Base-by-base conservation (phyloP, 176 grass and related monocot genomes). In the Raddia distichophylla region DNA sequence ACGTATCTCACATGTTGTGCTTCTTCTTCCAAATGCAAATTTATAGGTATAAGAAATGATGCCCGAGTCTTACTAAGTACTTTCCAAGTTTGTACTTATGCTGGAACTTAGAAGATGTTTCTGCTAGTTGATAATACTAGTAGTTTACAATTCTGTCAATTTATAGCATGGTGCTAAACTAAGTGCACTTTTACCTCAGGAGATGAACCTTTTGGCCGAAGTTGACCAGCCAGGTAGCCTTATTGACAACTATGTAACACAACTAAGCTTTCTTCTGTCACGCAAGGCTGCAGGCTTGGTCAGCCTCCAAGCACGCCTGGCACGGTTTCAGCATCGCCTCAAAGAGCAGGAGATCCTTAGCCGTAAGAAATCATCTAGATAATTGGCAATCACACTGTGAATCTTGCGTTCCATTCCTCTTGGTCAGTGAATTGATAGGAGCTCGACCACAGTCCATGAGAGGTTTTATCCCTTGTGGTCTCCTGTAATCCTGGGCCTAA, bases 161-260 rank as follows among this genome's bases (percentile, higher is more conserved):
- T 76, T 60, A 12, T 34, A 58, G 45, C 22, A 57, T 17, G 35
- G 48, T 57, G 8, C 77, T 89, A 46, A 89, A 76, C 52, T 15
- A 56, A 64, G n/a, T 81, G 64, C 22, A 71, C 45, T n/a, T 55
- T 68, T 64, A 6, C 71, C 81, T 58, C 66, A 99, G 93, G 96
- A 99, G 72, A 99, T 99, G 96, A 99, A 99, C 87, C 94, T 98
- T 78, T 91, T 98, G 93, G 96, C 96, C 60, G 96, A 95, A 84
- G 92, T 90, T 44, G 96, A 99, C 61, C 96, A 99, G 78, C 96
- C 93, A 69, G 96, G 96, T 44, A 99, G 93, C 76, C 90, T 91
- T 42, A 99, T 95, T 52, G 96, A 95, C 79, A 93, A 91, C 75
- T 99, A 99, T 15, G 96, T 99, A 53, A 93, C 93, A 22, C 96